phyloP scores from a whole-genome alignment of 2,329 filamentous ascomycete species.

The Alternaria arborescens region DNA sequence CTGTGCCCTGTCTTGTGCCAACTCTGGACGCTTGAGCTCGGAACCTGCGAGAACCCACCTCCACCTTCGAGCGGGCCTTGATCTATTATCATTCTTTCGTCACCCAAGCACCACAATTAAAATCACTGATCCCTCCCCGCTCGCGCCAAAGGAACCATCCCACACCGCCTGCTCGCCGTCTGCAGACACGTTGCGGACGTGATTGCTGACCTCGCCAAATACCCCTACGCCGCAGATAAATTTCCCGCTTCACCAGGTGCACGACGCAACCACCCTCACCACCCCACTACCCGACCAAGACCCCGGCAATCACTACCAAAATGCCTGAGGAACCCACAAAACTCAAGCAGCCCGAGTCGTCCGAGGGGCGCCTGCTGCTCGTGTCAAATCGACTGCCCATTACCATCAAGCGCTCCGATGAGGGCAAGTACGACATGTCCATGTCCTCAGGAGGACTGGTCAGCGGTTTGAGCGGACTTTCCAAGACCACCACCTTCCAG shows the following conservation, averaged over 20 bases:
- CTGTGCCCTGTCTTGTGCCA: constrained; percentile 19
- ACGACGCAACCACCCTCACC: constrained; percentile 9
- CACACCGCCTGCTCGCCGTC: background rate
- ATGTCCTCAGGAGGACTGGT: constrained; percentile 98
- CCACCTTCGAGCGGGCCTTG: constrained; percentile 30
- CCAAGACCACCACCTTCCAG: constrained; percentile 92
- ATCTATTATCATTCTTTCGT: constrained; percentile 46
- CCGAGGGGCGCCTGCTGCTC: constrained; percentile 71
- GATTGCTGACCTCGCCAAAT: constrained; percentile 9
- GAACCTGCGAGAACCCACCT: constrained; percentile 42
- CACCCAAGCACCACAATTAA: constrained; percentile 26
- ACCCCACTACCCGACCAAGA: constrained; percentile 9
- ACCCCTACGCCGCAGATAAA: constrained; percentile 9
- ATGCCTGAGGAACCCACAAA: constrained; percentile 46
- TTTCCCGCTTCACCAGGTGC: constrained; percentile 2
- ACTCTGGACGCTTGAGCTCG: constrained; percentile 26
- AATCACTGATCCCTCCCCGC: constrained; percentile 10
- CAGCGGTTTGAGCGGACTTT: constrained; percentile 88
- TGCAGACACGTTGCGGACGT: background rate
- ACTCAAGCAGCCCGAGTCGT: constrained; percentile 32
- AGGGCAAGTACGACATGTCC: constrained; percentile 90
- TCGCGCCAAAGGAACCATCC: background rate
- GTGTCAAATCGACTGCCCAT: constrained; percentile 96
- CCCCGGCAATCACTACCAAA: constrained; percentile 9
- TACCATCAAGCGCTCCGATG: constrained; percentile 91